Conservation (phyloP, 1,284 basidiomycete genomes). For the Takashimella tepidaria region DNA sequence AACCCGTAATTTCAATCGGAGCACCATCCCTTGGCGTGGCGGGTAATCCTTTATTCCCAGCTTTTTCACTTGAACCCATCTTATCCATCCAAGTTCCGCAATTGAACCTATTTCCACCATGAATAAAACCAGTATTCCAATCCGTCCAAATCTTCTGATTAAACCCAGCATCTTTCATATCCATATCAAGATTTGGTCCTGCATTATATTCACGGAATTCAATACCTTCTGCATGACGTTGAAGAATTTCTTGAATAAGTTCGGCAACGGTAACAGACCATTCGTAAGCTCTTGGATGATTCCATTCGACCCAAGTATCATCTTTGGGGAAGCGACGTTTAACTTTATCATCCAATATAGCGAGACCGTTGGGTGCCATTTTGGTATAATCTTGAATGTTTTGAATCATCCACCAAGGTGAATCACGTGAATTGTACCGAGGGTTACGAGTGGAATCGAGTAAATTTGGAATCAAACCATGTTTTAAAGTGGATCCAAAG, state of each 20-base stretch:
- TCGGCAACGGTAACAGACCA: conserved; percentile 80
- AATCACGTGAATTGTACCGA: conserved; percentile 54
- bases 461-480: conserved; percentile 88
- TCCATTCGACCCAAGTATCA: conserved; percentile 89
- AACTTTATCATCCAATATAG: conserved; percentile 73
- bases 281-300: conserved; percentile 76
- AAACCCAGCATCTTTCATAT: conserved; percentile 91
- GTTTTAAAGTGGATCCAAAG: conserved; percentile 71
- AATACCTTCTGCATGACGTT: conserved; percentile 88
- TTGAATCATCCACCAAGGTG: conserved; percentile 83
- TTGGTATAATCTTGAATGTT: conserved; percentile 92
- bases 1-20: conserved; percentile 89
- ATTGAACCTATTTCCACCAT: conserved; percentile 73
- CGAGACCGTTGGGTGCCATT: conserved; percentile 76
- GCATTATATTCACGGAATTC: conserved; percentile 95
- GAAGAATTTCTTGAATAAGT: conserved; percentile 91
- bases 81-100: conserved; percentile 89
- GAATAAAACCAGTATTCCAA: conserved; percentile 86
- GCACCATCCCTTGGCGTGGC: conserved; percentile 94
- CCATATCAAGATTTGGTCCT: conserved; percentile 85
- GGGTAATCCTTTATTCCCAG: conserved; percentile 88
- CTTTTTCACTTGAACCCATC: conserved; percentile 86
- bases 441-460: conserved; percentile 80
- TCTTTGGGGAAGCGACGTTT: conserved; percentile 89
- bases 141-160: conserved; percentile 90